Base-by-base conservation (phyloP, 2,329 filamentous ascomycete species). In the Tolypocladium endophyticum region DNA sequence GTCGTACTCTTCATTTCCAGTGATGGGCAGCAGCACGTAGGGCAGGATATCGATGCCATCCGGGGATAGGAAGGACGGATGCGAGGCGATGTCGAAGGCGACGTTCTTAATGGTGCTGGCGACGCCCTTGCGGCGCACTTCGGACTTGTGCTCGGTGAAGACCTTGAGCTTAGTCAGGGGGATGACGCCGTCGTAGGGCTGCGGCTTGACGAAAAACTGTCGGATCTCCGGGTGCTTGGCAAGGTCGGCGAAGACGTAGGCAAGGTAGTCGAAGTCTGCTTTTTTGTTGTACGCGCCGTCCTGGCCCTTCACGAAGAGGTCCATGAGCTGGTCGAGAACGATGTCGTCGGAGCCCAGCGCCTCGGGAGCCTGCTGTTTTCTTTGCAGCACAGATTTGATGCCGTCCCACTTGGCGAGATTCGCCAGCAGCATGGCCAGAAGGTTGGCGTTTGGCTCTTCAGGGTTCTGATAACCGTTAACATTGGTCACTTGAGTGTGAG, bases 31-130 rank as follows among this genome's bases (percentile, higher is more conserved):
- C 12, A 99, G 77, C 20, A 97, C 79, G 72, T 97, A 97, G 0
- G 93, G 92, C 5, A 97, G 76, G 20, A 97, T 81, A 67, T 96
- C 88, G 56, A 92, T 86, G 45, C 86, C 86, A 23, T 87, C 83
- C 57, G 89, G 85, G 0, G 83, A 81, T 54, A 97, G 75, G 58
- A 96, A 86, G 2, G 80, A 76, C 0, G 83, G 78, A 68, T 97
- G 93, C 0, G 87, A 82, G 3, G 83, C 74, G 7, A 93, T 75
- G 67, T 95, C 89, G 70, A 99, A 97, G 8, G 90, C 86, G 36
- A 90, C 85, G 70, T 99, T 99, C 74, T 97, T 97, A 71, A 99
- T 91, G 12, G 91, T 94, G 62, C 87, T 92, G 9, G 93, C 93
- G n/a, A 97, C 92, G n/a, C 94, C 94, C 68, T 91, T 90, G 59